Evolutionary conservation across 441 rosid species (phyloP).

Genomic region (Raphanus hybrid): DNA sequence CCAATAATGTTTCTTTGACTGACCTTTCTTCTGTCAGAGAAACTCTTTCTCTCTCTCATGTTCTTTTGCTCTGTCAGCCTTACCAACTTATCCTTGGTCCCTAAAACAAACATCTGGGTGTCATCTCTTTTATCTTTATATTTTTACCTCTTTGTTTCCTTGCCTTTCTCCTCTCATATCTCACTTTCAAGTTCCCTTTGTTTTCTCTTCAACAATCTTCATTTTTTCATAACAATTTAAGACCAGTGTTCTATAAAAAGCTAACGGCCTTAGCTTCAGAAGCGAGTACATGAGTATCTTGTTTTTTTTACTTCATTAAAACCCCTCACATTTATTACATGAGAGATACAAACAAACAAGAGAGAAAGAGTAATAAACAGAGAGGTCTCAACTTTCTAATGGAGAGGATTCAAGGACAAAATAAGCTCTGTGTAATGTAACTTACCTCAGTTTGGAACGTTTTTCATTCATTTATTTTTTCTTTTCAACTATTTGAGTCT

Average conservation of each 20-base stretch:
- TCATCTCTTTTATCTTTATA: not conserved
- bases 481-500: constrained; percentile 45
- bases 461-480: constrained; percentile 6
- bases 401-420: constrained; percentile 79
- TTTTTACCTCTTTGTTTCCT: not conserved
- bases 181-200: constrained; percentile 27
- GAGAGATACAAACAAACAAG: constrained; percentile 29
- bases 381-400: constrained; percentile 46
- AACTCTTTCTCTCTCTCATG: constrained; percentile 2
- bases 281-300: constrained; percentile 48
- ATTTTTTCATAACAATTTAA: constrained; percentile 40
- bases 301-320: constrained; percentile 43
- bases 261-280: constrained; percentile 32
- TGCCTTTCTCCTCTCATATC: constrained; percentile 30
- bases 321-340: constrained; percentile 10
- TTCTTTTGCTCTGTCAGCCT: constrained; percentile 36
- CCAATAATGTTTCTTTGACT: constrained; percentile 68
- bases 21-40: constrained; percentile 55
- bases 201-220: constrained; percentile 20
- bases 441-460: constrained; percentile 46
- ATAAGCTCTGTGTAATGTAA: constrained; percentile 68
- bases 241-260: constrained; percentile 48
- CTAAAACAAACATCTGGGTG: constrained; percentile 37
- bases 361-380: constrained; percentile 2
- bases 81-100: constrained; percentile 42